Base-by-base conservation (phyloP, 495 filamentous ascomycete genomes). In the Geopyxis carbonaria region DNA sequence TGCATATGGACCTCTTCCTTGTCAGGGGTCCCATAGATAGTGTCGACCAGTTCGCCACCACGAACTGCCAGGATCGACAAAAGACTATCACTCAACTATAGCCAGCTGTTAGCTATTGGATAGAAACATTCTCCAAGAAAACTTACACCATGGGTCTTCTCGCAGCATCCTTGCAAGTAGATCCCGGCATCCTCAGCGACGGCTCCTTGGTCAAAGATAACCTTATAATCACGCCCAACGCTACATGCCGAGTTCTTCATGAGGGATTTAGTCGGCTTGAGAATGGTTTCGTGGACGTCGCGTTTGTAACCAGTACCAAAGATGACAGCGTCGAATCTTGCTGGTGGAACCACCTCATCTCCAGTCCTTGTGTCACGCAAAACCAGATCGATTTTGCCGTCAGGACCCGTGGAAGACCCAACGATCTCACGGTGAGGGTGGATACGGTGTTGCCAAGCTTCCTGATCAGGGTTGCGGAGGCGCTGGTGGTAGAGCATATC, bases 141-240 rank as follows among this genome's bases (percentile, higher is more conserved):
- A 70, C 75, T 70, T 65, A 84, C 78, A 24, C 89, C 89, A 56
- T 94, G 89, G 20, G 82, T 93, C 43, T 66, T 71, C 61, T 97
- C 84, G 51, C 84, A 89, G 57, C 85, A 94, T 1, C 89, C 89
- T 59, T 94, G 89, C 44, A 97, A 64, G 84, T 83, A 97, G 22
- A 94, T 68, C 8, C 85, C 85, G 5, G 72, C 68, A 10, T 75
- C 64, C 4, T 56, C 42, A 31, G 61, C 61, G 20, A 93, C 77
- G 44, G 70, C 69, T 18, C 66, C 70, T 5, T 65, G 61, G 18
- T 73, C 65, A 46, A 86, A 78, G 19, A 68, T 58, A 2, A 93
- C 70, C 9, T 66, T 64, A 55, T 97, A 97, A 56, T 93, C 66
- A 31, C 87, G 67, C 40, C 50, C 4, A 74, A 63, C 18, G 19